Percentiles rank a stretch among this genome's conserved stretches.
These are phyloP conservation scores for Plicaturopsis crispa DNA, from an alignment of 768 basidiomycete species.

Conservation along the genomic window DNA sequence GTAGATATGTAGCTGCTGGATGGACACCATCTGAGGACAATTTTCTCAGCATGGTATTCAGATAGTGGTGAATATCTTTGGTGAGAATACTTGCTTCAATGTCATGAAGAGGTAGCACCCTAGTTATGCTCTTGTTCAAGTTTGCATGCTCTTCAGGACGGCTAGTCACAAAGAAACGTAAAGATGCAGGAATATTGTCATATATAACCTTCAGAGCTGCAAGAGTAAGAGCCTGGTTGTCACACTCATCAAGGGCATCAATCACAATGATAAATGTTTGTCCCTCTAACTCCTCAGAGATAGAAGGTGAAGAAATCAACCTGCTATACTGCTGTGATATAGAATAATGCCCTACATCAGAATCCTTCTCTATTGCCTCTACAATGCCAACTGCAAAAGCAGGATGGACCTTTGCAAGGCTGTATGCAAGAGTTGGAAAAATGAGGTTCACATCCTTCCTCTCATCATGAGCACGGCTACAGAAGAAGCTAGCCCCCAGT, in stretches of 20 bases:
- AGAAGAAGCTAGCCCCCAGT: conserved; percentile 18
- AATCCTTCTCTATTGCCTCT: conserved; percentile 4
- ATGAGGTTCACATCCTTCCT: conserved; percentile 10
- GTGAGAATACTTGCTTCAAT: no score
- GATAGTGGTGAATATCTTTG: no score
- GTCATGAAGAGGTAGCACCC: no score
- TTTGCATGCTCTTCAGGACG: not conserved
- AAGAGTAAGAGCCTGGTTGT: conserved; percentile 7
- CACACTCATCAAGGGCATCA: conserved; percentile 16
- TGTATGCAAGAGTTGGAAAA: conserved; percentile 14
- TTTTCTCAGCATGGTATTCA: no score
- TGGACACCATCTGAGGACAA: no score
- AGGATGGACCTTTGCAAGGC: conserved; percentile 7
- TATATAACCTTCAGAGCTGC: not conserved
- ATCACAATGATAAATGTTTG: conserved; percentile 11
- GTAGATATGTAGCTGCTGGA: no score
- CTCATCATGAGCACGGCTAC: conserved; percentile 10
- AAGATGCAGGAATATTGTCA: not conserved
- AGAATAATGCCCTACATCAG: conserved; percentile 7
- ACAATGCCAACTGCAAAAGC: conserved; percentile 5
- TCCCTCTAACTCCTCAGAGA: no score
- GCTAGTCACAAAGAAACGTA: not conserved
- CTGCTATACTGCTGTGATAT: conserved; percentile 9
- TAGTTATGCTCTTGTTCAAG: no score
- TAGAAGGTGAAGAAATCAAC: conserved; percentile 7